Evolutionary conservation across 495 filamentous ascomycete species (phyloP).

Genomic region (Tuber microsphaerosporum): DNA sequence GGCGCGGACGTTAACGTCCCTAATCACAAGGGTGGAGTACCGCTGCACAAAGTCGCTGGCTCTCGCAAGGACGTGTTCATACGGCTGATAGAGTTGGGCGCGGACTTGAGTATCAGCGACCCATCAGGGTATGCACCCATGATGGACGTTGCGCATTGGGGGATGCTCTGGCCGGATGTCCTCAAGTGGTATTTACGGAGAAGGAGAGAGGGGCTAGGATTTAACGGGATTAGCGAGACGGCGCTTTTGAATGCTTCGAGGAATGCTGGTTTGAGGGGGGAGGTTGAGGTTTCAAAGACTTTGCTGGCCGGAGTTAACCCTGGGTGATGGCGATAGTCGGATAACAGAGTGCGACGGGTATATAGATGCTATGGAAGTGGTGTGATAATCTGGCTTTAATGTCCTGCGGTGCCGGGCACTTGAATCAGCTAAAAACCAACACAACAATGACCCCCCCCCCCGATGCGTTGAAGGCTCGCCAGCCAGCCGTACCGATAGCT

Average conservation of each 20-base stretch:
- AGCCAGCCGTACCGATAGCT: too few species aligned
- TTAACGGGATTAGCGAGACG: slow-evolving; percentile 2
- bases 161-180: not conserved
- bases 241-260: not conserved
- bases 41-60: not conserved
- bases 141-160: not conserved
- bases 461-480: too few species aligned
- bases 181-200: not conserved
- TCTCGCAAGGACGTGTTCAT: not conserved
- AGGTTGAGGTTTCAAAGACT: not conserved
- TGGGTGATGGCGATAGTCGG: not conserved
- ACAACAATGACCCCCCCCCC: too few species aligned
- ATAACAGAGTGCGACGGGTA: not conserved
- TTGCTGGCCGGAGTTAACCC: not conserved
- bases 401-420: not conserved
- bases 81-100: not conserved
- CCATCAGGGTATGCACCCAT: not conserved
- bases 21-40: not conserved
- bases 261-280: not conserved
- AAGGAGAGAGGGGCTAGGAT: not conserved
- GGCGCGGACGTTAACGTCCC: not conserved
- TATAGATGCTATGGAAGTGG: not conserved
- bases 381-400: not conserved
- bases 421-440: too few species aligned
- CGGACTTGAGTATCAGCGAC: not conserved